These are phyloP conservation scores for Pythium dissotocum DNA, from an alignment of 352 stramenopile species.

Conservation along the genomic window DNA sequence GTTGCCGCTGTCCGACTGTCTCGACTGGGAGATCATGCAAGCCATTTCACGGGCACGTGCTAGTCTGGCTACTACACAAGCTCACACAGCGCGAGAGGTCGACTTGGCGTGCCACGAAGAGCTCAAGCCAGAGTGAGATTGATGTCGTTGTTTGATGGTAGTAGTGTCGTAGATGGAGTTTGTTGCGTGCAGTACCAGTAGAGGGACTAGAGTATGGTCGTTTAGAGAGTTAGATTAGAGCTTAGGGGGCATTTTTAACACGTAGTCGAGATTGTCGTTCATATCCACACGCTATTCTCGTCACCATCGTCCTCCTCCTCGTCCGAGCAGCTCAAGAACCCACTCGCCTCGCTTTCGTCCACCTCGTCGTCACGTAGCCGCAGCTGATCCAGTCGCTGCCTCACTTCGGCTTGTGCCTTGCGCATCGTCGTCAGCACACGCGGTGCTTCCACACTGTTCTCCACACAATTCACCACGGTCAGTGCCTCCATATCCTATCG, in stretches of 20 bases:
- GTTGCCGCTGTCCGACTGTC: slow-evolving; percentile 36
- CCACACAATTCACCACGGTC: neutral
- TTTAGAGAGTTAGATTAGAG: neutral
- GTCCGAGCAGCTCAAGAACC: slow-evolving; percentile 63
- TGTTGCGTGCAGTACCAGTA: neutral
- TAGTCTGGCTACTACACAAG: neutral
- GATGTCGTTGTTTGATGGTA: neutral
- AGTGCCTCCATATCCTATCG: neutral
- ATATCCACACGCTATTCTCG: slow-evolving; percentile 40
- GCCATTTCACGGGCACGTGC: slow-evolving; percentile 23
- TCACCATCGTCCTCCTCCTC: slow-evolving; percentile 31
- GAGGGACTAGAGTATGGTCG: neutral
- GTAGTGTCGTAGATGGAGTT: neutral
- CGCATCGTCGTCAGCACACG: slow-evolving; percentile 42
- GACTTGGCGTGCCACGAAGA: slow-evolving; percentile 39
- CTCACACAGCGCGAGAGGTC: slow-evolving; percentile 2
- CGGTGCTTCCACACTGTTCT: slow-evolving; percentile 23
- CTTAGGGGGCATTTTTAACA: slow-evolving; percentile 10
- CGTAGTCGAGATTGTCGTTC: slow-evolving; percentile 31
- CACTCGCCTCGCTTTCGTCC: slow-evolving; percentile 45
- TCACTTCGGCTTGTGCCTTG: slow-evolving; percentile 39
- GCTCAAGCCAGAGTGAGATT: slow-evolving; percentile 5
- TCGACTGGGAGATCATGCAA: slow-evolving; percentile 51
- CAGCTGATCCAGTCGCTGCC: slow-evolving; percentile 35
- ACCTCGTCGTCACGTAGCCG: slow-evolving; percentile 29